phyloP scores from a whole-genome alignment of 2,329 filamentous ascomycete species.

The Thielaviopsis populi region DNA sequence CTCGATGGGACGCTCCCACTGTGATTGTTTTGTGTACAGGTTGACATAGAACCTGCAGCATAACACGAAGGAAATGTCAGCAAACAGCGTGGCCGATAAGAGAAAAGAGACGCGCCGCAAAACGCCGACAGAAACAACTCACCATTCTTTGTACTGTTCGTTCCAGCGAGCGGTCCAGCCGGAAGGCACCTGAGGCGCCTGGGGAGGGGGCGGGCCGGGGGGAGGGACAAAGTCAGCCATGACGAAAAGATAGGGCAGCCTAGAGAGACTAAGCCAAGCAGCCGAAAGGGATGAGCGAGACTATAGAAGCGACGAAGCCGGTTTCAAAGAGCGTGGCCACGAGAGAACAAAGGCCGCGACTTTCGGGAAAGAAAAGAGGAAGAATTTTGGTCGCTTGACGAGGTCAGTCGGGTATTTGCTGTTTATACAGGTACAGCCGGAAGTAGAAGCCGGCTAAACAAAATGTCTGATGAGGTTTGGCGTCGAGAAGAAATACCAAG shows the following conservation, averaged over 20 bases:
- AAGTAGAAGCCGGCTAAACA: neutral
- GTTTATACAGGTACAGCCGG: neutral
- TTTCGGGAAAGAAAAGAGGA: neutral
- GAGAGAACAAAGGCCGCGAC: neutral
- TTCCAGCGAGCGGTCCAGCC: constrained; percentile 83
- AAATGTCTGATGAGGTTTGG: neutral
- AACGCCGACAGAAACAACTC: constrained; percentile 19
- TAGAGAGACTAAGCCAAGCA: neutral
- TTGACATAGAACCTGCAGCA: constrained; percentile 72
- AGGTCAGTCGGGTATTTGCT: neutral
- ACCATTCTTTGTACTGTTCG: constrained; percentile 77
- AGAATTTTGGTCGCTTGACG: neutral
- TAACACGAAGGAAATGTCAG: constrained; percentile 5
- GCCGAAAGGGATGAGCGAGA: neutral
- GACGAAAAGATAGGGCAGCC: neutral
- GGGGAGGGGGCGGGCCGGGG: constrained; percentile 39
- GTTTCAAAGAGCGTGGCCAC: neutral
- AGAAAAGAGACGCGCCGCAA: constrained; percentile 13
- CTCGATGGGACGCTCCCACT: constrained; percentile 72
- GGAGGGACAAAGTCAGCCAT: constrained; percentile 41
- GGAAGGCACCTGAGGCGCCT: constrained; percentile 44
- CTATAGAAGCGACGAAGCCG: neutral
- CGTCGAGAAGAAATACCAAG: neutral
- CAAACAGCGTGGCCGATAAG: neutral
- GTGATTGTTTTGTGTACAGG: constrained; percentile 70